Evolutionary conservation across 2,329 filamentous ascomycete species (phyloP), one percentile per base, ranked within the genome.

Genomic region (Aspergillus hiratsukae): DNA sequence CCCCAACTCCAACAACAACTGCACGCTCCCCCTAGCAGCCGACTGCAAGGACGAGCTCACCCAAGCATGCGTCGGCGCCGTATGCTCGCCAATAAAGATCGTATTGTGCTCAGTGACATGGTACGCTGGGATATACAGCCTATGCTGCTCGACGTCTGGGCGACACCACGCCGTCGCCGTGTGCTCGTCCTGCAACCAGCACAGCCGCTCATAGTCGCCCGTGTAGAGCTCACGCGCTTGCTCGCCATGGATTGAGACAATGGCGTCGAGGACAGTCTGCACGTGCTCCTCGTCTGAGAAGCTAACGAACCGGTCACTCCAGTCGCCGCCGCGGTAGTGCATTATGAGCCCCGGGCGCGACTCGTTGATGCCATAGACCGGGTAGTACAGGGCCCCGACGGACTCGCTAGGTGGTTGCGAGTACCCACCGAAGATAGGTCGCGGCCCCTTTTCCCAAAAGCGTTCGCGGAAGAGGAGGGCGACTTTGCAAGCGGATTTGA

Each of bases 1-100:
- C 0, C 86, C 87, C 68, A 88, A 72, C 62, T 83, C 80, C 68
- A 68, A 58, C 10, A 72, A 59, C 37, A 73, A 52, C 57, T 73
- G 69, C 4, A 72, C 56, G 4, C 61, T 59, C 8, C 71, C 71
- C 17, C 67, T 57, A 17, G 69, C 62, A 29, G 67, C 60, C n/a
- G 67, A 71, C 11, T 72, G 61, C 23, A 72, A 51, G 3, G 65
- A 63, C 14, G 65, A 68, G 49, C 65, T 67, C 19, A 70, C 66
- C 69, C 69, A 73, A 3, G 69, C 69, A 55, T 73, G 71, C 1
- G 70, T 72, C 9, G 62, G 65, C n/a, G 69, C 64, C 14, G 71
- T 71, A 48, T 73, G 70, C 52, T 73, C 71, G 2, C 71, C 71
- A n/a, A 73, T 64, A 37, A 73, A 72, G 25, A 73, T 69, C 1